Conservation (phyloP, 1,284 basidiomycete species). For the Acaromyces ingoldii region DNA sequence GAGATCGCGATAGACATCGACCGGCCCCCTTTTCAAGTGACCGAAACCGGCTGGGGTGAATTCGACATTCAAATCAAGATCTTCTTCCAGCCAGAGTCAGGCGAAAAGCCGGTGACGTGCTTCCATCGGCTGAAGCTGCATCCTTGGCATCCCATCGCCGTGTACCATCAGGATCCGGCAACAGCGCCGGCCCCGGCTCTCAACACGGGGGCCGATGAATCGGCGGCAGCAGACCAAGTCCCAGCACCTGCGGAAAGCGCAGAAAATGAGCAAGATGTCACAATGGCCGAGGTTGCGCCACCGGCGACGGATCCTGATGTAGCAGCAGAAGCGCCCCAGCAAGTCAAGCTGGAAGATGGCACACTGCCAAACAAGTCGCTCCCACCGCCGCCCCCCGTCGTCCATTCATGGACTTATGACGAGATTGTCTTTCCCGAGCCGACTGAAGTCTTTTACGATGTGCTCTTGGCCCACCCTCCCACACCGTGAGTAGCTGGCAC, state of each 20-base stretch:
- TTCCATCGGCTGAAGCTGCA: slow-evolving; percentile 95
- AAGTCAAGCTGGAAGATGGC: neutral
- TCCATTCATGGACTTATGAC: slow-evolving; percentile 96
- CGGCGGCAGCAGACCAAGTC: slow-evolving; percentile 8
- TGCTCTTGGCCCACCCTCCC: slow-evolving; percentile 75
- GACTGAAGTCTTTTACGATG: slow-evolving; percentile 76
- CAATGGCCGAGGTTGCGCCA: neutral
- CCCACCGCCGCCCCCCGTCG: slow-evolving; percentile 41
- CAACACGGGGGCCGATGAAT: slow-evolving; percentile 60
- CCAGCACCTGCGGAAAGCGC: slow-evolving; percentile 5
- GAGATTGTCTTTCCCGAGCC: slow-evolving; percentile 96
- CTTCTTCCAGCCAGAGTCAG: slow-evolving; percentile 83
- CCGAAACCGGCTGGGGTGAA: slow-evolving; percentile 99
- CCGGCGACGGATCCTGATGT: neutral
- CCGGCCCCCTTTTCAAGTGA: slow-evolving; percentile 85
- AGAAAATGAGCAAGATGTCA: neutral
- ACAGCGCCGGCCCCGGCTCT: slow-evolving; percentile 55
- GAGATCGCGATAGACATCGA: slow-evolving; percentile 65
- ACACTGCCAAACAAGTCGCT: neutral
- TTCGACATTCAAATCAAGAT: slow-evolving; percentile 94
- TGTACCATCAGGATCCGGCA: neutral
- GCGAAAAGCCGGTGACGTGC: slow-evolving; percentile 80
- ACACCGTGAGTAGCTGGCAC: slow-evolving; percentile 59
- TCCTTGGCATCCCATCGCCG: slow-evolving; percentile 66
- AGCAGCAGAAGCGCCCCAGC: neutral